Conservation (phyloP, 2,329 filamentous ascomycete genomes). For the Chrysoporthe deuterocubensis region DNA sequence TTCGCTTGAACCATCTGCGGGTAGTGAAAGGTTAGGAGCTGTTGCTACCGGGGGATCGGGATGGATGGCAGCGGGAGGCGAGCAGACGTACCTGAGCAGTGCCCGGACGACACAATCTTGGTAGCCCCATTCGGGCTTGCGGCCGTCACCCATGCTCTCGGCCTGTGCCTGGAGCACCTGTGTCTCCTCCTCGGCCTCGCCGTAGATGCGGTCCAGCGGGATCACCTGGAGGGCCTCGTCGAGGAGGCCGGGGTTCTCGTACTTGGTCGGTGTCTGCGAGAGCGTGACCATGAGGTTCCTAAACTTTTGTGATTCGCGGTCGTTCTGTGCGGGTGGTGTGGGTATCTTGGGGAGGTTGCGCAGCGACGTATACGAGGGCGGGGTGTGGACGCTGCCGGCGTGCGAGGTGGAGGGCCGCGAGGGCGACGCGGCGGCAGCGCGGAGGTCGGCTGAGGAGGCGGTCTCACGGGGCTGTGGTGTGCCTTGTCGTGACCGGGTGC, state of each 20-base stretch:
- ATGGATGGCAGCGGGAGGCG: neutral
- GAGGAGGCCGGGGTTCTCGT: constrained; percentile 92
- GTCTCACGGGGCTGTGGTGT: constrained; percentile 61
- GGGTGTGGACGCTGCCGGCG: constrained; percentile 41
- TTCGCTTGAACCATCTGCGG: constrained; percentile 87
- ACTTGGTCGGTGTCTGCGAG: constrained; percentile 87
- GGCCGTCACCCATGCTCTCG: constrained; percentile 79
- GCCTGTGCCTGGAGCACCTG: constrained; percentile 88
- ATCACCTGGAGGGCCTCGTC: constrained; percentile 89
- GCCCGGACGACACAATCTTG: constrained; percentile 95
- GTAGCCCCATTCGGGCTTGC: constrained; percentile 90
- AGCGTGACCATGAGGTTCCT: constrained; percentile 82
- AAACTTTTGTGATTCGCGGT: constrained; percentile 73
- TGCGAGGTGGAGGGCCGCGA: constrained; percentile 53
- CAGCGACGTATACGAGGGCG: constrained; percentile 53
- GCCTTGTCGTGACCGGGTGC: constrained; percentile 62
- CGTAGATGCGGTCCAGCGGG: constrained; percentile 87
- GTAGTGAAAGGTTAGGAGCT: constrained; percentile 21
- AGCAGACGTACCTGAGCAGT: constrained; percentile 70
- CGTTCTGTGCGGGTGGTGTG: constrained; percentile 68
- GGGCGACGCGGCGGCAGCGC: constrained; percentile 44
- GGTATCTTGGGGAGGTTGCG: constrained; percentile 64
- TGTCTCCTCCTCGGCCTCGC: constrained; percentile 90
- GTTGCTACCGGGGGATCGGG: too few relatives aligned
- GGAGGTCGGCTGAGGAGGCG: constrained; percentile 54